A percentile compares a stretch with the other conserved stretches of the same genome.
Evolutionary conservation across 371 early-diverging fungal genomes (phyloP).

Genomic region (Polyrhizophydium stewartii): DNA sequence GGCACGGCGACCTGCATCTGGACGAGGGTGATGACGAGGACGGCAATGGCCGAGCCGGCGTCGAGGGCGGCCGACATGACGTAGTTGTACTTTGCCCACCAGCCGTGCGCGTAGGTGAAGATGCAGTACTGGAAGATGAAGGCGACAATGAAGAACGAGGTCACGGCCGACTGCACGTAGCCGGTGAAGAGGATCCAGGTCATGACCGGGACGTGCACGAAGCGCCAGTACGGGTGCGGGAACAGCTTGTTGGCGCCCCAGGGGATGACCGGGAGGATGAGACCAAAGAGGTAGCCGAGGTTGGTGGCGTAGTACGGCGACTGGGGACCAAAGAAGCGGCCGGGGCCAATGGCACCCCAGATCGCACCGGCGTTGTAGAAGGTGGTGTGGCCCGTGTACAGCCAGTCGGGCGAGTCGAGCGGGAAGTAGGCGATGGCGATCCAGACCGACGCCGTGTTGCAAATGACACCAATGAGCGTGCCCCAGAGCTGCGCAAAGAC

Average conservation of each 20-base stretch:
- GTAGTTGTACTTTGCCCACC: constrained; percentile 27
- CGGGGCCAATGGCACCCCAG: constrained; percentile 50
- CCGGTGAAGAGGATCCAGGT: background rate
- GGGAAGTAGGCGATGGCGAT: background rate
- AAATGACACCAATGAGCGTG: constrained; percentile 13
- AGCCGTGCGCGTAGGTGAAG: constrained; percentile 7
- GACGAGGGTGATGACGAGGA: background rate
- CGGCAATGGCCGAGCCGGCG: background rate
- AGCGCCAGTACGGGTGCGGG: constrained; percentile 24
- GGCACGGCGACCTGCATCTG: background rate
- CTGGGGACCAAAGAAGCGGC: constrained; percentile 32
- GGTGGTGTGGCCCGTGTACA: constrained; percentile 11
- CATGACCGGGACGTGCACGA: constrained; percentile 25
- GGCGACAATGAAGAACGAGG: constrained; percentile 14
- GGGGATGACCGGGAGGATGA: constrained; percentile 30
- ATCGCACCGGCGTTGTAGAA: constrained; percentile 63
- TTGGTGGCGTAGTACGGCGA: constrained; percentile 22
- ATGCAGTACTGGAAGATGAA: constrained; percentile 18
- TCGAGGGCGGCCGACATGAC: constrained; percentile 7
- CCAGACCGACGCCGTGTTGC: constrained; percentile 4
- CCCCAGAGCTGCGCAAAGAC: constrained; percentile 13
- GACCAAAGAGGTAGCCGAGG: constrained; percentile 26
- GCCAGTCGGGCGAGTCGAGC: constrained; percentile 5
- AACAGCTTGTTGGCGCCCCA: constrained; percentile 37
- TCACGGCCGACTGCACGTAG: constrained; percentile 5